Evolutionary conservation across 2,329 filamentous ascomycete species (phyloP).

Genomic region (Epichloe typhina): DNA sequence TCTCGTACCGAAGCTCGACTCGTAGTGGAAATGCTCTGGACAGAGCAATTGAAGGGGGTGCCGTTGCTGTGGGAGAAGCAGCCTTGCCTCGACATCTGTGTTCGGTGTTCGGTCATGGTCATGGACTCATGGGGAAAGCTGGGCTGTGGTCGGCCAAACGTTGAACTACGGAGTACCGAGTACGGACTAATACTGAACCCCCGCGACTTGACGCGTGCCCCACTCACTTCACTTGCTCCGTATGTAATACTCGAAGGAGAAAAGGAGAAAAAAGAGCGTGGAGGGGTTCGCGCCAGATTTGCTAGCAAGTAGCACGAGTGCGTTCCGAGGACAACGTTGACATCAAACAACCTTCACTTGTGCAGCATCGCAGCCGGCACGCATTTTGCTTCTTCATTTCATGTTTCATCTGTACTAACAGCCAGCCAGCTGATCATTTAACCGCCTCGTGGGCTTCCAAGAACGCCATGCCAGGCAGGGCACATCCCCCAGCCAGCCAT

Average conservation of each 20-base stretch:
- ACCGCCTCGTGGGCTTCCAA: neutral
- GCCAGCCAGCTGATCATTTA: neutral
- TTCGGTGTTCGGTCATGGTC: neutral
- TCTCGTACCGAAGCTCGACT: no score
- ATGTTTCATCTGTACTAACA: neutral
- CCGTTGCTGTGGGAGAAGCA: no score
- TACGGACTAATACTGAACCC: neutral
- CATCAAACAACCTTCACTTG: no score
- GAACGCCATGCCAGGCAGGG: neutral
- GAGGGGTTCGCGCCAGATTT: neutral
- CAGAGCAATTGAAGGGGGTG: no score
- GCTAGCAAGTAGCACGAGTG: no score
- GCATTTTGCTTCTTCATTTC: neutral
- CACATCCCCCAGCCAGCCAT: neutral
- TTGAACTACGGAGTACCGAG: neutral
- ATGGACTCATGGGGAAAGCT: no score
- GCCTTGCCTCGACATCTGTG: neutral
- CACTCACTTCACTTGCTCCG: neutral
- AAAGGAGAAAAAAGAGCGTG: neutral
- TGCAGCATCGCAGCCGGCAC: no score
- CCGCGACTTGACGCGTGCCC: neutral
- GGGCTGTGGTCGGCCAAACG: no score
- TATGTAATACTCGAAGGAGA: no score
- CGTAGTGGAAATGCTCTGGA: no score
- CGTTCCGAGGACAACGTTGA: no score